A percentile compares a stretch with the other conserved stretches of the same genome.
Conservation (phyloP, 1,284 basidiomycete genomes). For the Irpex sp. region DNA sequence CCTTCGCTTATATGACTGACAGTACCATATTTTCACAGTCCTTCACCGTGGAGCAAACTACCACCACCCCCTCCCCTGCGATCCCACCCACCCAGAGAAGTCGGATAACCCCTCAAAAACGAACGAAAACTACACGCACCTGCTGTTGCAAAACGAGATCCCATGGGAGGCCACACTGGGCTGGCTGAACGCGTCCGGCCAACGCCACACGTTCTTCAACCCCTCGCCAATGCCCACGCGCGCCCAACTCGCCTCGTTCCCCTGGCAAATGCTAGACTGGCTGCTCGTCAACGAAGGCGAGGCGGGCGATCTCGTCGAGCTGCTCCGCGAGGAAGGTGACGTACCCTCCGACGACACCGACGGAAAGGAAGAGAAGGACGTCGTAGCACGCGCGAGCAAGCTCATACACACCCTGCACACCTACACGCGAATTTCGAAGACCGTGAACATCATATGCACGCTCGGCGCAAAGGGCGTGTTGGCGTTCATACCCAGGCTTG, state of each 20-base stretch:
- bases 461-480: slow-evolving; percentile 48
- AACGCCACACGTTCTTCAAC: slow-evolving; percentile 42
- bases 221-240: slow-evolving; percentile 49
- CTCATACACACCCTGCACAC: slow-evolving; percentile 15
- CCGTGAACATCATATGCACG: slow-evolving; percentile 47
- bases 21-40: slow-evolving; percentile 30
- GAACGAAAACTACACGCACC: slow-evolving; percentile 33
- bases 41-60: slow-evolving; percentile 56
- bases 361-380: background rate
- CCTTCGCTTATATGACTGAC: too few relatives aligned
- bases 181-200: slow-evolving; percentile 25
- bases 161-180: slow-evolving; percentile 37
- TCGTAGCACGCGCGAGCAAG: slow-evolving; percentile 5
- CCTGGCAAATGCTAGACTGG: slow-evolving; percentile 50
- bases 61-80: slow-evolving; percentile 25
- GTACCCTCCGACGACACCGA: background rate
- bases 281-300: slow-evolving; percentile 53
- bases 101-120: too few relatives aligned
- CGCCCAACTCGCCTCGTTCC: slow-evolving; percentile 34
- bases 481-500: slow-evolving; percentile 21
- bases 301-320: slow-evolving; percentile 25
- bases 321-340: slow-evolving; percentile 26
- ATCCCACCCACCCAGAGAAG: slow-evolving; percentile 9
- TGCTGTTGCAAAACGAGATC: slow-evolving; percentile 60
- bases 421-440: slow-evolving; percentile 11